These are phyloP conservation scores for Tuber calosporum DNA, from an alignment of 495 filamentous ascomycete species.

Conservation along the genomic window DNA sequence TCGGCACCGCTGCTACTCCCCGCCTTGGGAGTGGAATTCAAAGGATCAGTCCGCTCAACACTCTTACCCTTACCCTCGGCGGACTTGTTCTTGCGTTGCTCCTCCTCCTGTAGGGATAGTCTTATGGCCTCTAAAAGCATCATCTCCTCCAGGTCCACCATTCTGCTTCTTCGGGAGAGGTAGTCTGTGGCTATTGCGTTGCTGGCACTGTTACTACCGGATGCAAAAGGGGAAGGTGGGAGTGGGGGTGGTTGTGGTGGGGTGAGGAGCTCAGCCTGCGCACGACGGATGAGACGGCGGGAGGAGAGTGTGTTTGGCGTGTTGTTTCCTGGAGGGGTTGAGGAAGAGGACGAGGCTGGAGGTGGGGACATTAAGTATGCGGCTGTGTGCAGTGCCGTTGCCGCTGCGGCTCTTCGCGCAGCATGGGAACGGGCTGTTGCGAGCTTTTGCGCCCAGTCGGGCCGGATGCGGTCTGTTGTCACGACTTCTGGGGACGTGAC, in stretches of 20 bases:
- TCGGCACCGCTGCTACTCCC: constrained; percentile 48
- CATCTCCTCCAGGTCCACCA: constrained; percentile 90
- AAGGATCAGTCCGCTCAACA: constrained; percentile 54
- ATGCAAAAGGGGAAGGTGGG: background rate
- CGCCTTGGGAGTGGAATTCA: constrained; percentile 43
- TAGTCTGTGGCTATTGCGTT: constrained; percentile 40
- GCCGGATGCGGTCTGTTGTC: constrained; percentile 82
- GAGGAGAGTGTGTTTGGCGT: constrained; percentile 42
- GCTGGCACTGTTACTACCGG: constrained; percentile 33
- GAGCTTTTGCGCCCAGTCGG: constrained; percentile 90
- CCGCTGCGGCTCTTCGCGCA: constrained; percentile 79
- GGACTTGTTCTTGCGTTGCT: constrained; percentile 72
- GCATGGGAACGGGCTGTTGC: constrained; percentile 75
- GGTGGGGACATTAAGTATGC: constrained; percentile 78
- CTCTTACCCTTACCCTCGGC: constrained; percentile 70
- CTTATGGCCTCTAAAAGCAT: constrained; percentile 98
- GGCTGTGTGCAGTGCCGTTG: constrained; percentile 88
- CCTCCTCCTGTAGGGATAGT: constrained; percentile 78
- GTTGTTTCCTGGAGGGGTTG: constrained; percentile 9
- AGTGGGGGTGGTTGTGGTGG: constrained; percentile 20
- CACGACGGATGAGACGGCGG: constrained; percentile 32
- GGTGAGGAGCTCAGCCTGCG: constrained; percentile 40
- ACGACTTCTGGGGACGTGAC: constrained; percentile 73
- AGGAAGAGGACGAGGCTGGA: constrained; percentile 44
- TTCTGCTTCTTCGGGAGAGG: constrained; percentile 51